These are phyloP conservation scores for Diaporthe citri DNA, from an alignment of 2,329 filamentous ascomycete species.

Conservation along the genomic window DNA sequence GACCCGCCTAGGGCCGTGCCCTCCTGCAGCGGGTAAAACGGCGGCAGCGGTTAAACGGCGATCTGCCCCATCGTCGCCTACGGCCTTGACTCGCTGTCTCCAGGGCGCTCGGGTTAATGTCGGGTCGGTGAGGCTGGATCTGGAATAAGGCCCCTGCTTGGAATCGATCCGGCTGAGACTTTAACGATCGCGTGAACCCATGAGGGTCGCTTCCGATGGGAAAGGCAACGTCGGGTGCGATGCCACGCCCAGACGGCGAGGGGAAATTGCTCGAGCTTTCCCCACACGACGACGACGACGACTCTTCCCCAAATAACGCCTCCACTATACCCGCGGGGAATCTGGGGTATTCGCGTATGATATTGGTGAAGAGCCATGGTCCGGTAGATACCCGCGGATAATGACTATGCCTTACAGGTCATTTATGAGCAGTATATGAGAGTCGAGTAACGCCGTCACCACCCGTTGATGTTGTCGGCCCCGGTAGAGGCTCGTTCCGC, in stretches of 20 bases:
- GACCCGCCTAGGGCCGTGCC: neutral
- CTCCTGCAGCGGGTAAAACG: conserved; percentile 20
- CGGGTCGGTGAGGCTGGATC: conserved; percentile 15
- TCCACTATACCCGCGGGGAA: conserved; percentile 22
- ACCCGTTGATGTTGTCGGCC: accelerated
- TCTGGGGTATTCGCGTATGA: neutral
- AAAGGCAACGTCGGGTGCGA: neutral
- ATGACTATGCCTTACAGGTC: neutral
- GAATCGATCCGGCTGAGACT: neutral
- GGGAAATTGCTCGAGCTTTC: conserved; percentile 3
- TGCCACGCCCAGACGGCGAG: conserved; percentile 8
- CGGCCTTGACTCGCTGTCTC: conserved; percentile 3
- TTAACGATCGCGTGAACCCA: neutral
- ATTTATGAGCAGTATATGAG: neutral
- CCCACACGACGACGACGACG: neutral
- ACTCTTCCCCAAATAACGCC: conserved; percentile 2
- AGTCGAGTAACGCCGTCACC: neutral
- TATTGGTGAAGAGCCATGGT: neutral
- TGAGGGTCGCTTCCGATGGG: conserved; percentile 16
- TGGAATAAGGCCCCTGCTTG: neutral
- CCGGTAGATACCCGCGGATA: conserved; percentile 1
- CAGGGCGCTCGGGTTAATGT: neutral
- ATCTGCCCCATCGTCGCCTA: neutral
- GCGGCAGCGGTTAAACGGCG: conserved; percentile 27
- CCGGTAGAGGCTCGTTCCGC: neutral